A percentile compares a stretch with the other conserved stretches of the same genome.
Conservation (phyloP, 139 green algal genomes). For the Tetradesmus lagerheimii region DNA sequence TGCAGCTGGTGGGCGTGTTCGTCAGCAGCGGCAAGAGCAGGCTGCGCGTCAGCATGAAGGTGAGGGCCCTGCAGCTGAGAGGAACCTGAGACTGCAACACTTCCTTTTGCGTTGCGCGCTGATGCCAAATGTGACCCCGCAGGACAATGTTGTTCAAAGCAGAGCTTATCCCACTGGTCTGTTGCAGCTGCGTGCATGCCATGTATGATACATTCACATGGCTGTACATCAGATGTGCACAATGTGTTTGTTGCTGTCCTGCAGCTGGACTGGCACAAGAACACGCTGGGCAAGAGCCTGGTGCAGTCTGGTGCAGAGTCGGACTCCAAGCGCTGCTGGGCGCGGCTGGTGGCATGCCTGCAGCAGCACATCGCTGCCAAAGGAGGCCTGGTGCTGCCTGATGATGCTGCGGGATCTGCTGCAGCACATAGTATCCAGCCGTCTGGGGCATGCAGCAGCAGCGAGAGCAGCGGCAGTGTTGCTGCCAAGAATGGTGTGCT, state of each 20-base stretch:
- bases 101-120: too few relatives aligned
- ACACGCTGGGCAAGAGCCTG: constrained; percentile 40
- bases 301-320: constrained; percentile 40
- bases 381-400: neutral
- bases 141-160: too few relatives aligned
- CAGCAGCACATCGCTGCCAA: constrained; percentile 16
- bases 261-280: constrained; percentile 48
- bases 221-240: too few relatives aligned
- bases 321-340: constrained; percentile 25
- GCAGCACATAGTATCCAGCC: neutral
- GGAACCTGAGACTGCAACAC: too few relatives aligned
- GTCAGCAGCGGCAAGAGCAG: constrained; percentile 4
- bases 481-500: neutral
- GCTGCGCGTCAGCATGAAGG: constrained; percentile 44
- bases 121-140: too few relatives aligned
- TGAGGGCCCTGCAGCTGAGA: too few relatives aligned
- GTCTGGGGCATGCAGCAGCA: neutral
- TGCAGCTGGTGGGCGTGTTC: constrained; percentile 35
- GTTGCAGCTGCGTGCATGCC: too few relatives aligned
- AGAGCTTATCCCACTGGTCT: too few relatives aligned
- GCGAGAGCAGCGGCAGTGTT: neutral
- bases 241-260: neutral
- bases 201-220: too few relatives aligned
- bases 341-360: neutral
- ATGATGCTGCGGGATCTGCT: neutral